Conservation (phyloP, 2,329 filamentous ascomycete species). For the Thelonectria rubi region DNA sequence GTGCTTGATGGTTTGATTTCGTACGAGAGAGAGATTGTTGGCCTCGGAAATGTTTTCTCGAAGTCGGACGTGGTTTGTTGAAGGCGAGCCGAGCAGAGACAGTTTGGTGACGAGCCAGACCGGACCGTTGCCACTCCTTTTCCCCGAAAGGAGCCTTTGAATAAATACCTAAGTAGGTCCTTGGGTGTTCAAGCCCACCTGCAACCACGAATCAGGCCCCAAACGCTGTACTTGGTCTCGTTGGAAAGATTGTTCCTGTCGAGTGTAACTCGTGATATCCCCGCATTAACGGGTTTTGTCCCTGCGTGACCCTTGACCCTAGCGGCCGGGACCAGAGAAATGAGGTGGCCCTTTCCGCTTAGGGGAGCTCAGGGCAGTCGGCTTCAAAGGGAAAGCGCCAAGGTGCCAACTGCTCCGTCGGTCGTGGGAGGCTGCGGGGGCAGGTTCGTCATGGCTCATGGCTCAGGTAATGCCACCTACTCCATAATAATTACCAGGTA, state of each 20-base stretch:
- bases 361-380: constrained; percentile 8
- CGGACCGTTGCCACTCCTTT: not conserved
- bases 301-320: not conserved
- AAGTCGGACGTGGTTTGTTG: not conserved
- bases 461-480: not conserved
- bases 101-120: not conserved
- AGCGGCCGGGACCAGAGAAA: too few relatives aligned
- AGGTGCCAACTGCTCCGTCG: too few relatives aligned
- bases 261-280: not conserved
- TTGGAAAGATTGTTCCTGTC: not conserved
- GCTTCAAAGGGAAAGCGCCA: not conserved
- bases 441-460: constrained; percentile 14
- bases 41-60: not conserved
- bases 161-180: not conserved
- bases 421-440: constrained; percentile 8
- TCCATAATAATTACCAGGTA: constrained; percentile 6
- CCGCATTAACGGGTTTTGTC: not conserved
- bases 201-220: not conserved
- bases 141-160: not conserved
- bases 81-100: not conserved
- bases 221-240: not conserved
- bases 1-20: not conserved
- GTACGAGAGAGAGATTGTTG: not conserved
- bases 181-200: not conserved
- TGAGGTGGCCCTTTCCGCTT: not conserved